A percentile compares a stretch with the other conserved stretches of the same genome.
Conservation (phyloP, 176 grass and related monocot genomes). For the Musa beccarii region DNA sequence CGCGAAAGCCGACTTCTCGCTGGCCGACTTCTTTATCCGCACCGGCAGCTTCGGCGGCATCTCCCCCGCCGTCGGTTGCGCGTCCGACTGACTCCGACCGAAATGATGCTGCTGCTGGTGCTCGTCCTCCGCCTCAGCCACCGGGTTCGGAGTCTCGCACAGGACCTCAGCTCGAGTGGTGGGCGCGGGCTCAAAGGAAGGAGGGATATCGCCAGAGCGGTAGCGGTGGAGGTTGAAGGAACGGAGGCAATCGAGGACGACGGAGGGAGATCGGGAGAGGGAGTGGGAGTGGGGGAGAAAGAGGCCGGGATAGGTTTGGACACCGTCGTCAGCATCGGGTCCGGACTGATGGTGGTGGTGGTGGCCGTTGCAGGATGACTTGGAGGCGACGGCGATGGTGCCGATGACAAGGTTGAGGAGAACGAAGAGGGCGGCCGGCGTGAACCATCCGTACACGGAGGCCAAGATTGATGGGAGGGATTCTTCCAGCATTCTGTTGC, state of each 20-base stretch:
- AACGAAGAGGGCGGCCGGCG: conserved; percentile 66
- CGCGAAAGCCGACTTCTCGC: conserved; percentile 59
- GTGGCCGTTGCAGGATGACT: conserved; percentile 12
- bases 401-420: conserved; percentile 93
- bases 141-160: background rate
- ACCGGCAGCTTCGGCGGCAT: conserved; percentile 26
- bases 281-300: background rate
- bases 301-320: background rate
- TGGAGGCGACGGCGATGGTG: conserved; percentile 87
- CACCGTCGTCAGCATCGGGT: background rate
- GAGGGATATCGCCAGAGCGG: background rate
- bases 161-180: background rate
- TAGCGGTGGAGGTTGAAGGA: conserved; percentile 50
- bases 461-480: conserved; percentile 48
- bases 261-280: conserved; percentile 53
- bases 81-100: conserved; percentile 52
- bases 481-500: conserved; percentile 45
- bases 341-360: background rate
- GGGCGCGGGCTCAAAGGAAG: conserved; percentile 7
- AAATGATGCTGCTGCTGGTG: conserved; percentile 15
- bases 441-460: conserved; percentile 65
- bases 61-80: conserved; percentile 22
- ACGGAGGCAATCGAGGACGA: conserved; percentile 56
- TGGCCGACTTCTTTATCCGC: conserved; percentile 70
- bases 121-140: background rate